Evolutionary conservation across 768 basidiomycete species (phyloP).

Genomic region (Terana coerulea): DNA sequence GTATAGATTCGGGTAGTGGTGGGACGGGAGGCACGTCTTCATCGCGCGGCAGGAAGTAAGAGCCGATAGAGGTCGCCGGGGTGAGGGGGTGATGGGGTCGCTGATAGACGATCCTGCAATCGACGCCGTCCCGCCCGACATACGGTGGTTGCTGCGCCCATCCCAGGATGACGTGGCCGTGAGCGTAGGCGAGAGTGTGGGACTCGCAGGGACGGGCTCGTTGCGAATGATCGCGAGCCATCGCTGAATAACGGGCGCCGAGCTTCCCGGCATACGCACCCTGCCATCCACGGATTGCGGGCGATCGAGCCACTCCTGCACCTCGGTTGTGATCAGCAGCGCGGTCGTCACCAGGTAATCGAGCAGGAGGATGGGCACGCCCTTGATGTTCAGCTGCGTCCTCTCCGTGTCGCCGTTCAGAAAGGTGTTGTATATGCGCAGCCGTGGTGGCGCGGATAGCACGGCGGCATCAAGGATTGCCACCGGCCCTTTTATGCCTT

Average conservation of each 20-base stretch:
- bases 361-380: slow-evolving; percentile 62
- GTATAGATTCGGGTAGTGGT: slow-evolving; percentile 15
- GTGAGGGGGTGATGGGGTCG: slow-evolving; percentile 21
- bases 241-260: slow-evolving; percentile 19
- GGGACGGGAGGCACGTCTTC: slow-evolving; percentile 24
- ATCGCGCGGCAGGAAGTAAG: slow-evolving; percentile 10
- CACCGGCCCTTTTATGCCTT: slow-evolving; percentile 57
- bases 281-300: slow-evolving; percentile 19
- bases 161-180: slow-evolving; percentile 5
- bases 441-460: slow-evolving; percentile 43
- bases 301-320: slow-evolving; percentile 51
- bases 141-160: slow-evolving; percentile 7
- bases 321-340: slow-evolving; percentile 63
- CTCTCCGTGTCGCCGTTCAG: slow-evolving; percentile 46
- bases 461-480: slow-evolving; percentile 57
- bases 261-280: slow-evolving; percentile 24
- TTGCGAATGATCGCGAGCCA: slow-evolving; percentile 28
- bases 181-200: slow-evolving; percentile 5
- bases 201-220: slow-evolving; percentile 17
- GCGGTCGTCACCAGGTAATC: slow-evolving; percentile 71
- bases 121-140: slow-evolving; percentile 14
- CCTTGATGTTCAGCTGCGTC: slow-evolving; percentile 55
- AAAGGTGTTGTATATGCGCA: slow-evolving; percentile 60
- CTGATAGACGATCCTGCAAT: slow-evolving; percentile 20
- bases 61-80: slow-evolving; percentile 19